Conservation (phyloP, 805 yeast genomes). For the Ogataea glucozyma region DNA sequence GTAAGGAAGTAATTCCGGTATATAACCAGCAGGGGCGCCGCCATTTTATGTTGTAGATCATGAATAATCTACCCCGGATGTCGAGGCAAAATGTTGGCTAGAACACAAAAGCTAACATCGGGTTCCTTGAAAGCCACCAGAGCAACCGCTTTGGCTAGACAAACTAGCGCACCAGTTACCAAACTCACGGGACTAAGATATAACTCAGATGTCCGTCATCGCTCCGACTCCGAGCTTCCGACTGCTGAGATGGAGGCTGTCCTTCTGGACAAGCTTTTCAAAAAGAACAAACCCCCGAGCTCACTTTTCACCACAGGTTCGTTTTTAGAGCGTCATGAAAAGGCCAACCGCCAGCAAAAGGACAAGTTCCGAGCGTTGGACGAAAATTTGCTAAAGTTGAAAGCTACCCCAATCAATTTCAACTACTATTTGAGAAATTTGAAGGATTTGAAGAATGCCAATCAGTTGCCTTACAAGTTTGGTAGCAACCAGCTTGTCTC, state of each 20-base stretch:
- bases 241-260: constrained; percentile 29
- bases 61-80: neutral
- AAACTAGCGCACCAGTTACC: neutral
- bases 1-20: constrained; percentile 1
- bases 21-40: constrained; percentile 6
- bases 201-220: constrained; percentile 4
- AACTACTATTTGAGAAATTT: constrained; percentile 36
- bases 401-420: constrained; percentile 37
- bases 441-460: constrained; percentile 34
- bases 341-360: constrained; percentile 23
- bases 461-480: constrained; percentile 55
- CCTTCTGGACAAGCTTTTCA: constrained; percentile 32
- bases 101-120: neutral
- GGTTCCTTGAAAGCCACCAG: neutral
- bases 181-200: too few species aligned
- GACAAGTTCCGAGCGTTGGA: constrained; percentile 31
- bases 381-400: constrained; percentile 31
- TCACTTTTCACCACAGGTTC: constrained; percentile 19
- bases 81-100: constrained; percentile 1
- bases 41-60: neutral
- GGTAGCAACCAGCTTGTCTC: constrained; percentile 59
- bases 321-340: constrained; percentile 20
- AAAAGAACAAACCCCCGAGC: constrained; percentile 28
- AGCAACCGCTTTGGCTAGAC: constrained; percentile 1
- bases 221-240: constrained; percentile 9